Base-by-base conservation (phyloP, 1,284 basidiomycete species). In the Apiotrichum gamsii region DNA sequence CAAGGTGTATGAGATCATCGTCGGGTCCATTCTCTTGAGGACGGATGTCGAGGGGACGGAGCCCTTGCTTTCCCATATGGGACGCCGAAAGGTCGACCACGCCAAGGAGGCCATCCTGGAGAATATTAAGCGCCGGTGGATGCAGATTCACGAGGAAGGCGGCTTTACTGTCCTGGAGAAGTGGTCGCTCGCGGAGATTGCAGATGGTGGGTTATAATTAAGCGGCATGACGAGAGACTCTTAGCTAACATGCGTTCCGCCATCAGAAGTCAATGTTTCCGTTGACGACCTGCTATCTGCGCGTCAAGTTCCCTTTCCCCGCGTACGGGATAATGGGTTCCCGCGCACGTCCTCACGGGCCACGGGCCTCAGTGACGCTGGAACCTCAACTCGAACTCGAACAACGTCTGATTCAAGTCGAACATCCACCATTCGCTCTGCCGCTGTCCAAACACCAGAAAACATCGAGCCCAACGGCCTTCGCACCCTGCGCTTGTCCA, bases 101-200 rank as follows among this genome's bases (percentile, higher is more conserved):
- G 77, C 84, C 1, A 79, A 84, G 8, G 67, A 82, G 21, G 83
- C 85, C 30, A 66, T 93, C 14, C 31, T 74, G 4, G 62, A 54
- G 29, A 71, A 74, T 48, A 64, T 90, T 9, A 77, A 77, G 44
- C 62, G 67, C 38, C 58, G 75, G 24, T 94, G 88, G 89, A 68
- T 85, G 46, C 78, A 75, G n/a, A 80, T 91, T 29, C 78, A 85
- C 15, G 80, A 84, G 45, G 81, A 83, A 35, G 80, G 81, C n/a
- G 88, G 87, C 0, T 94, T 96, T 60, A 81, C 86, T 38, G 69
- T 72, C 5, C 74, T 96, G 18, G 87, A 94, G 40, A 78, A 78
- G 6, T 94, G 90, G 89, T 82, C 85, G 1, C 69, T 93, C 47
- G 85, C 90, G 64, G 93, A 96, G 62, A 86, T 95, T 37, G 80